Conservation (phyloP, 371 early-diverging fungal species). For the Mortierella sp. region DNA sequence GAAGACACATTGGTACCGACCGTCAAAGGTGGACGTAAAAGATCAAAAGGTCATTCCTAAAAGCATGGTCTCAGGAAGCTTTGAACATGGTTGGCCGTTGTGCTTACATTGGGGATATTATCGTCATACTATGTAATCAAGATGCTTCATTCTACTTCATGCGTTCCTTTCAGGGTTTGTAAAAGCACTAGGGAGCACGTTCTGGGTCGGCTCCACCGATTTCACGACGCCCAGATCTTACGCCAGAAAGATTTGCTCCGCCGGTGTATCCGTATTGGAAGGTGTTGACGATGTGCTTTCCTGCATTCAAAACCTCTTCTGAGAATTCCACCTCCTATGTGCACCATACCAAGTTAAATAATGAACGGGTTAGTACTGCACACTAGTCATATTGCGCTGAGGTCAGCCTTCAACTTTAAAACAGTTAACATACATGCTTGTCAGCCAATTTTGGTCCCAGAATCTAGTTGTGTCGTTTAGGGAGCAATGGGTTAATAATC, state of each 20-base stretch:
- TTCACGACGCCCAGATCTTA: conserved; percentile 64
- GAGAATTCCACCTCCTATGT: conserved; percentile 66
- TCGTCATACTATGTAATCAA: no score
- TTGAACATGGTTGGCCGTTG: neutral
- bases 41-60: neutral
- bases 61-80: no score
- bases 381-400: no score
- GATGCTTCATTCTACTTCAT: no score
- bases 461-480: conserved; percentile 41
- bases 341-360: neutral
- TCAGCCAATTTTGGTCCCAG: conserved; percentile 85
- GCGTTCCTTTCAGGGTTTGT: no score
- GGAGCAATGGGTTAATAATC: neutral
- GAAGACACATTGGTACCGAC: neutral
- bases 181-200: no score
- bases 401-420: neutral
- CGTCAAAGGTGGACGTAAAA: conserved; percentile 9
- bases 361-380: neutral
- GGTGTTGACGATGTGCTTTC: conserved; percentile 65
- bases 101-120: no score
- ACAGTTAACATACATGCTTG: conserved; percentile 59
- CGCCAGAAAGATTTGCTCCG: conserved; percentile 70
- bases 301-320: conserved; percentile 72
- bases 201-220: conserved; percentile 57
- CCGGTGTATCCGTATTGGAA: conserved; percentile 68